Evolutionary conservation across 768 basidiomycete genomes (phyloP), one percentile per base, ranked within the genome.

Genomic region (Auriscalpium vulgare): DNA sequence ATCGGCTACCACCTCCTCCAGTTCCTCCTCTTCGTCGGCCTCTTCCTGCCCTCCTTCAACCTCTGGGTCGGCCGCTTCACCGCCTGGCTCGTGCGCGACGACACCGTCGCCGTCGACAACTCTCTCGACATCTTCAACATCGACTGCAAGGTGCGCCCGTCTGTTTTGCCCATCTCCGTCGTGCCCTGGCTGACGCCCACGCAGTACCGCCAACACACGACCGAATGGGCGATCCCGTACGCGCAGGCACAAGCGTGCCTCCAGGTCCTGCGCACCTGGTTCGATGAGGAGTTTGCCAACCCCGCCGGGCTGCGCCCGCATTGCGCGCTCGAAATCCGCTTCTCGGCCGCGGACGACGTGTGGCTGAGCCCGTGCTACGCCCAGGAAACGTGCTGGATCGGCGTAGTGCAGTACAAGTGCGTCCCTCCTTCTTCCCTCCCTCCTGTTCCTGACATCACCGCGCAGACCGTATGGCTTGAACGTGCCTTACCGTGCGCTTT

Each of bases 371-470:
- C 97, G 2, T 87, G 87, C 65, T 83, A 82, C 66, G 86, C 85
- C 52, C 78, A 83, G 55, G 75, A 72, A 67, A 94, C 88, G 8
- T 88, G 86, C 62, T 99, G 94, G 89, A 91, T 99, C 57, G 97
- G 97, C n/a, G 83, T 98, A 52, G 82, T 97, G n/a, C 91, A 95
- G 66, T 99, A 85, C 75, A 92, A 91, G 95, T 97, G 56, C 65
- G 89, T 72, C 8, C 13, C 29, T 14, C n/a, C 43, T 23, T 40
- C 8, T 53, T 50, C 54, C 52, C 49, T 58, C 17, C 23, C 37
- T n/a, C 16, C 47, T 55, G 46, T 54, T 51, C 44, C 53, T 37
- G 10, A 37, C 17, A 4, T 16, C 11, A 5, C 21, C 8, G 8
- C 36, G 38, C 62, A 95, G 94, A 65, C 93, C 94, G 3, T 97